Conservation (phyloP, 1,284 basidiomycete species). For the Ustilago trichophora region DNA sequence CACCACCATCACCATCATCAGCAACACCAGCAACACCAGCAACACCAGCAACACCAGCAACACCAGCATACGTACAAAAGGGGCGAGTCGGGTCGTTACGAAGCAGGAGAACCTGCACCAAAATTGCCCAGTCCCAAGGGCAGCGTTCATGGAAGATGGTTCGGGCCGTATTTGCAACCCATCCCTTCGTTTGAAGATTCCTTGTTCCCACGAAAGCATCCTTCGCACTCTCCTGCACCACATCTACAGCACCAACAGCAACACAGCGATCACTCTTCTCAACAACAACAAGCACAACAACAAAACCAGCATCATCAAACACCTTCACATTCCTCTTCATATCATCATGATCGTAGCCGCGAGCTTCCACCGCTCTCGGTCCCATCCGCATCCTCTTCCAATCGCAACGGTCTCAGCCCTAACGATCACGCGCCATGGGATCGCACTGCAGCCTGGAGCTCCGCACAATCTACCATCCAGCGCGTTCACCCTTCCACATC, state of each 20-base stretch:
- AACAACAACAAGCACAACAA: background rate
- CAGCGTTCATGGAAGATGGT: slow-evolving; percentile 36
- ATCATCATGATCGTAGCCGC: slow-evolving; percentile 25
- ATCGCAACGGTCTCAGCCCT: slow-evolving; percentile 10
- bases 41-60: background rate
- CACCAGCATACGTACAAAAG: slow-evolving; percentile 13
- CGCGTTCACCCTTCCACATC: slow-evolving; percentile 10
- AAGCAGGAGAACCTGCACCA: slow-evolving; percentile 17
- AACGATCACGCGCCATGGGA: slow-evolving; percentile 20
- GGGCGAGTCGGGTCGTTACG: slow-evolving; percentile 10
- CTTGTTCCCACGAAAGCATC: slow-evolving; percentile 19
- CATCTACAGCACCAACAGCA: slow-evolving; percentile 10
- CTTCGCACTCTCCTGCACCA: slow-evolving; percentile 3
- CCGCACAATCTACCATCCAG: slow-evolving; percentile 12
- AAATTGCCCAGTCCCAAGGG: slow-evolving; percentile 41
- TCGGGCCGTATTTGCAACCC: slow-evolving; percentile 40
- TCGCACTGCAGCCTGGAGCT: slow-evolving; percentile 23
- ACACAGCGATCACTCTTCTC: slow-evolving; percentile 1
- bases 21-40: background rate
- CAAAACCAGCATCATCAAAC: slow-evolving; percentile 4
- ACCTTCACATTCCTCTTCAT: background rate
- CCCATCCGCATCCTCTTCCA: slow-evolving; percentile 5
- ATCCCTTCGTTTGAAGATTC: slow-evolving; percentile 32
- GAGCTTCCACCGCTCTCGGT: slow-evolving; percentile 28
- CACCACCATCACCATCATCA: too few species aligned